Base-by-base conservation (phyloP, 2,329 filamentous ascomycete species). In the Colletotrichum tropicicola region DNA sequence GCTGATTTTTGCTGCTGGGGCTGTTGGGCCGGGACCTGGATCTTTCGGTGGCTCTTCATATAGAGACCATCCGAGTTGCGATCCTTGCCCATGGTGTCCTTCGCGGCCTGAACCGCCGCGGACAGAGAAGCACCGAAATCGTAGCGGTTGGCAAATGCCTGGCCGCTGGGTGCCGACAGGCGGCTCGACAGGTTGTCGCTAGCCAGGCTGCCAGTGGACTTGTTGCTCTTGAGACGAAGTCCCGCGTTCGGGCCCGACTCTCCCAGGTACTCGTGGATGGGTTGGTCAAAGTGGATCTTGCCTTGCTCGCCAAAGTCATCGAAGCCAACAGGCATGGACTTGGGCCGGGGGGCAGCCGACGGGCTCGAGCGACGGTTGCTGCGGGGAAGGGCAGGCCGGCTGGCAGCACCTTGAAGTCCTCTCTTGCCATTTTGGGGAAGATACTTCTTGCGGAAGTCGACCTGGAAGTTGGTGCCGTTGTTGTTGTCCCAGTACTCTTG, bases 401-500 rank as follows among this genome's bases (percentile, higher is more conserved):
- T 82, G 9, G 80, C 78, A 12, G 84, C 80, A 10, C 85, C 82
- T 66, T 85, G 80, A 27, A 81, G 77, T 59, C 80, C 80, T 65
- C 82, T 83, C 81, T 88, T 89, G 69, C 85, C 85, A 53, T 84
- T 88, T 71, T 85, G 85, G 17, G 86, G 82, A 66, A 92, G 86
- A 70, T 86, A 79, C 80, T 92, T 94, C 85, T 94, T 97, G 69
- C 85, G 84, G 81, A 99, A 99, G 77, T 97, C 94, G 58, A 98
- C 88, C 77, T 98, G 94, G 80, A 96, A 99, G 80, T 99, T 98
- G 78, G 89, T 87, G 28, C 84, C 82, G 70, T 84, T 83, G 77
- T 99, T 99, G 85, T 95, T 99, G 79, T 99, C 96, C 96, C 96
- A 99, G 77, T 89, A 92, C 72, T 98, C 95, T 67, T 91, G 86